Conservation (phyloP, 192 early-diverging fungal genomes). For the Martensiomyces pterosporus region DNA sequence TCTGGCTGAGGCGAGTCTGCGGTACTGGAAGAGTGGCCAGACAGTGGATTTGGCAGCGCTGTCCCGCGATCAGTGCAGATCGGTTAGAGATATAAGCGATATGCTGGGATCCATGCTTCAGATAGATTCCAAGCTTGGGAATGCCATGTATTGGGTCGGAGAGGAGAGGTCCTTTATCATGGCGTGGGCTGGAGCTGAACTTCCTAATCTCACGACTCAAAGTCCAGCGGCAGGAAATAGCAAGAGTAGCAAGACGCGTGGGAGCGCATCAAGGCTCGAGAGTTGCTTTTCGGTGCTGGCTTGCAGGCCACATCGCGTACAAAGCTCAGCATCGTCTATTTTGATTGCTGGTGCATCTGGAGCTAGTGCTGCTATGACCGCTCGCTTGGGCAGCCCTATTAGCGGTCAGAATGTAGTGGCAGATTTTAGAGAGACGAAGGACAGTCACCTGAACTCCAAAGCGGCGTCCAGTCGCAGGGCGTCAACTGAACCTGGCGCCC, state of each 20-base stretch:
- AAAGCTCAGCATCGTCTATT: too few relatives aligned
- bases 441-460: too few relatives aligned
- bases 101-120: conserved; percentile 46
- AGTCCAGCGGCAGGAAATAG: conserved; percentile 6
- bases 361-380: too few relatives aligned
- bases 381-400: too few relatives aligned
- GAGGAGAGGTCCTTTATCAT: conserved; percentile 19
- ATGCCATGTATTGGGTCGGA: conserved; percentile 25
- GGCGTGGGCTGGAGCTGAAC: conserved; percentile 37
- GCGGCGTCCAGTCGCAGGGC: too few relatives aligned
- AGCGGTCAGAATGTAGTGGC: conserved; percentile 24
- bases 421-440: conserved; percentile 38
- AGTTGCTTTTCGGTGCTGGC: conserved; percentile 27
- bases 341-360: too few relatives aligned
- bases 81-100: conserved; percentile 19
- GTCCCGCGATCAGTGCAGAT: conserved; percentile 18
- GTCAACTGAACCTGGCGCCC: too few relatives aligned
- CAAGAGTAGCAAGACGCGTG: neutral
- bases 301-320: conserved; percentile 28
- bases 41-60: conserved; percentile 18
- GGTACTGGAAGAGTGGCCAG: conserved; percentile 28
- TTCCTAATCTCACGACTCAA: conserved; percentile 27
- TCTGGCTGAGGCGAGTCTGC: conserved; percentile 25
- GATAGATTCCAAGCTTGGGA: conserved; percentile 37
- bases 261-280: conserved; percentile 18